Evolutionary conservation across 208 protist genomes (phyloP).

Genomic region (Acanthamoeba lugdunensis): DNA sequence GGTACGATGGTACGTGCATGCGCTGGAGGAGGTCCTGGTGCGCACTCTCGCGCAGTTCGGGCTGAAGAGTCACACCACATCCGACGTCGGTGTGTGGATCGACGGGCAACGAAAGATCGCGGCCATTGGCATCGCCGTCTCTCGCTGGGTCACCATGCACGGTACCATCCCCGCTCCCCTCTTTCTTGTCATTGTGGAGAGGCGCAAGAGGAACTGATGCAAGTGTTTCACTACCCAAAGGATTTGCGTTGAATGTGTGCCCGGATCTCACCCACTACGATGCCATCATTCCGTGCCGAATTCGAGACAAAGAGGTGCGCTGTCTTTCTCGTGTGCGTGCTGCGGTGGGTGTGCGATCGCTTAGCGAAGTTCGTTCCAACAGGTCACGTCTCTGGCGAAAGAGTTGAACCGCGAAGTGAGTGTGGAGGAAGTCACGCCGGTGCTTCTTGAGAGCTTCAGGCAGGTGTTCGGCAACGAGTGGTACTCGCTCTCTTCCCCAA

Average conservation of each 20-base stretch:
- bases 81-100: conserved; percentile 58
- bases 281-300: conserved; percentile 28
- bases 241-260: conserved; percentile 41
- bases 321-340: neutral
- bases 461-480: conserved; percentile 43
- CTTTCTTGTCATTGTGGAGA: neutral
- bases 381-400: conserved; percentile 22
- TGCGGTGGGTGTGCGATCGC: no score
- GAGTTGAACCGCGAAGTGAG: neutral
- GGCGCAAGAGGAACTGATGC: neutral
- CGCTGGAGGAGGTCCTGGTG: conserved; percentile 33
- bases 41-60: conserved; percentile 2
- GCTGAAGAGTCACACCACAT: neutral
- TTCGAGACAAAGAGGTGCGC: conserved; percentile 26
- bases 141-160: conserved; percentile 54
- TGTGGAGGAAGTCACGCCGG: conserved; percentile 31
- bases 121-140: conserved; percentile 63
- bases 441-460: conserved; percentile 10
- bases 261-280: conserved; percentile 20
- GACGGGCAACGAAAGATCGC: conserved; percentile 51
- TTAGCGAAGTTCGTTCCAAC: neutral
- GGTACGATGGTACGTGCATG: conserved; percentile 63
- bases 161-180: neutral
- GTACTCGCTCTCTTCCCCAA: neutral
- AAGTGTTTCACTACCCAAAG: neutral